Conservation (phyloP, 1,284 basidiomycete species). For the Cryptococcus hybrid region DNA sequence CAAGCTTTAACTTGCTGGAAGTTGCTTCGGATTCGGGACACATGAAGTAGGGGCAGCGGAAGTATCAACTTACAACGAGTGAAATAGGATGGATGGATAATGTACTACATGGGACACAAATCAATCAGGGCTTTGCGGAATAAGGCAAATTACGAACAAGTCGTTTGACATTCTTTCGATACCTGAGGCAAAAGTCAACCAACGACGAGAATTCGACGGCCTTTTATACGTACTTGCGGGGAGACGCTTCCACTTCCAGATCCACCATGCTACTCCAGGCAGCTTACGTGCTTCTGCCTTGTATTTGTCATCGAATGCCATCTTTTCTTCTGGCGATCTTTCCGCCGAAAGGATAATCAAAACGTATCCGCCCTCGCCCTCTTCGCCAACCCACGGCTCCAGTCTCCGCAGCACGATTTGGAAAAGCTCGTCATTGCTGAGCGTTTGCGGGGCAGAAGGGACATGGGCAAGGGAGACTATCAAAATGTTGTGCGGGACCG, state of each 20-base stretch:
- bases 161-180: conserved; percentile 42
- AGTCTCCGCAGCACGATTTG: conserved; percentile 22
- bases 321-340: not conserved
- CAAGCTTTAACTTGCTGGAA: no score
- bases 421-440: conserved; percentile 32
- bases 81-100: conserved; percentile 38
- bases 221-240: conserved; percentile 4
- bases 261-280: conserved; percentile 38
- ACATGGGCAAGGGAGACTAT: conserved; percentile 28
- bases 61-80: conserved; percentile 28
- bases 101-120: conserved; percentile 25
- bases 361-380: conserved; percentile 34
- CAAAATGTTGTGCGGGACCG: conserved; percentile 22
- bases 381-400: conserved; percentile 41
- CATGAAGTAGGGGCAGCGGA: not conserved
- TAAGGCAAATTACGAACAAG: conserved; percentile 20
- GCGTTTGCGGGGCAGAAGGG: conserved; percentile 10
- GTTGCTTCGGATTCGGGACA: no score
- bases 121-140: not conserved
- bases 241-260: conserved; percentile 35
- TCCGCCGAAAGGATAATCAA: conserved; percentile 38
- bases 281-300: conserved; percentile 17
- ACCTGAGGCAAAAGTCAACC: conserved; percentile 16
- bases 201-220: not conserved
- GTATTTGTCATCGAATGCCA: conserved; percentile 27